Percentiles rank a stretch among this genome's conserved stretches.
Conservation (phyloP, 2,329 filamentous ascomycete genomes). For the Karstenula rhodostoma region DNA sequence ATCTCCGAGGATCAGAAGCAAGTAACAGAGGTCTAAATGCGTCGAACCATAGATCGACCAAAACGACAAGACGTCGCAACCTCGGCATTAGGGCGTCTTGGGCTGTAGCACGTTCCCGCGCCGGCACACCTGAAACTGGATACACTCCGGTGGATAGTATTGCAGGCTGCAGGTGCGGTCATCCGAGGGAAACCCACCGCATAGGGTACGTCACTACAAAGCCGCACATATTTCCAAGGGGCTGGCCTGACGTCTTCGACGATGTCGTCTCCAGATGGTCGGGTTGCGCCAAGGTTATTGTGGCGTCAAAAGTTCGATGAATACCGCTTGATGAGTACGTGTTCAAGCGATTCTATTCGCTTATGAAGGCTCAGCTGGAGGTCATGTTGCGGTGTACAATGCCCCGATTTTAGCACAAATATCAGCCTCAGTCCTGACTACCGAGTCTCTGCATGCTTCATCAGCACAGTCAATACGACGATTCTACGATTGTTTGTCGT, state of each 20-base stretch:
- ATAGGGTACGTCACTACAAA: slow-evolving; percentile 22
- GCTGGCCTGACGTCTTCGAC: slow-evolving; percentile 27
- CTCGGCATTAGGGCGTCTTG: not conserved
- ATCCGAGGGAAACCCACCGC: slow-evolving; percentile 20
- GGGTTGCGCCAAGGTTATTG: slow-evolving; percentile 23
- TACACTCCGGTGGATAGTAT: slow-evolving; percentile 26
- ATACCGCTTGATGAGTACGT: slow-evolving; percentile 19
- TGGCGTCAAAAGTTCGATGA: slow-evolving; percentile 21
- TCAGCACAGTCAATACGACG: slow-evolving; percentile 25
- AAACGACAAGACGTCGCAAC: not conserved
- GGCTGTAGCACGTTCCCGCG: slow-evolving; percentile 6
- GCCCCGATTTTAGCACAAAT: slow-evolving; percentile 28
- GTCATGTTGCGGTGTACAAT: slow-evolving; percentile 14
- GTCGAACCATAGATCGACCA: not conserved
- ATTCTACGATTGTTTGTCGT: slow-evolving; percentile 40
- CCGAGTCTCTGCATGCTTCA: slow-evolving; percentile 22
- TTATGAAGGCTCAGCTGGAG: slow-evolving; percentile 17
- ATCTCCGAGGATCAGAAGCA: too few relatives aligned
- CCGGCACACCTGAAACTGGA: slow-evolving; percentile 21
- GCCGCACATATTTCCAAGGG: slow-evolving; percentile 23
- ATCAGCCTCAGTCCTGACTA: slow-evolving; percentile 25
- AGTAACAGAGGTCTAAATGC: slow-evolving; percentile 7
- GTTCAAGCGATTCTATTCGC: slow-evolving; percentile 23
- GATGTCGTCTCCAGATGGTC: slow-evolving; percentile 36
- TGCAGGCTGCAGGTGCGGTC: slow-evolving; percentile 29